These are phyloP conservation scores for Chaetothyriales sp. DNA, from an alignment of 2,329 filamentous ascomycete genomes.

Conservation along the genomic window DNA sequence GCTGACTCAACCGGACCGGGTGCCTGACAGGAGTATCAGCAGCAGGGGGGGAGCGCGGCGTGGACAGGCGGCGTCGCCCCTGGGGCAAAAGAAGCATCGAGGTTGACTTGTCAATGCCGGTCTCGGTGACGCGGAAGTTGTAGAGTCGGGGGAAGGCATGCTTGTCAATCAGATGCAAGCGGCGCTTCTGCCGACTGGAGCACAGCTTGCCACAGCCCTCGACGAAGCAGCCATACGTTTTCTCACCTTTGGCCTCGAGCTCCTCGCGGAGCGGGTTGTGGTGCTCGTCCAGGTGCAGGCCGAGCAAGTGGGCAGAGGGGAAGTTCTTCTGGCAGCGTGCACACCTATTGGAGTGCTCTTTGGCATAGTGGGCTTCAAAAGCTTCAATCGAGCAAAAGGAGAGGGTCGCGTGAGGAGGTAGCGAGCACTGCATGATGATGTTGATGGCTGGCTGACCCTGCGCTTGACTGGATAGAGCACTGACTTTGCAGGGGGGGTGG, in stretches of 20 bases:
- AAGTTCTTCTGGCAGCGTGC: conserved; percentile 75
- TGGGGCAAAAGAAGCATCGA: conserved; percentile 55
- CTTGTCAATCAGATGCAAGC: conserved; percentile 83
- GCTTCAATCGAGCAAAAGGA: conserved; percentile 60
- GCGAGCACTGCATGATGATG: conserved; percentile 55
- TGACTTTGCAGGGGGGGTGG: conserved; percentile 10
- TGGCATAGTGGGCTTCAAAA: conserved; percentile 75
- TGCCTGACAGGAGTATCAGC: conserved; percentile 18
- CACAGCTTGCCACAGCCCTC: conserved; percentile 77
- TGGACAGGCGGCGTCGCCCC: conserved; percentile 23
- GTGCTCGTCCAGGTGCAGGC: conserved; percentile 75
- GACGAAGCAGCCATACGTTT: conserved; percentile 80
- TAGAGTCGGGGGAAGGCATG: conserved; percentile 81
- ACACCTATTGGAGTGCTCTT: conserved; percentile 71
- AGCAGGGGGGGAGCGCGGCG: conserved; percentile 21
- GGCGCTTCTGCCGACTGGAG: conserved; percentile 65
- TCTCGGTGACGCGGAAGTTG: conserved; percentile 70
- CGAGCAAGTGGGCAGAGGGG: conserved; percentile 64
- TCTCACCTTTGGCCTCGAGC: conserved; percentile 64
- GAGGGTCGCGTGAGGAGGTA: conserved; percentile 64
- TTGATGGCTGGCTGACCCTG: conserved; percentile 22
- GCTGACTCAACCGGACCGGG: conserved; percentile 1
- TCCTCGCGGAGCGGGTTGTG: conserved; percentile 69
- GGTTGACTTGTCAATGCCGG: conserved; percentile 71
- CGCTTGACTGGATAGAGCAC: conserved; percentile 28